Evolutionary conservation across 2,329 filamentous ascomycete genomes (phyloP), one percentile per base, ranked within the genome.

Genomic region (Penicillium sp.): DNA sequence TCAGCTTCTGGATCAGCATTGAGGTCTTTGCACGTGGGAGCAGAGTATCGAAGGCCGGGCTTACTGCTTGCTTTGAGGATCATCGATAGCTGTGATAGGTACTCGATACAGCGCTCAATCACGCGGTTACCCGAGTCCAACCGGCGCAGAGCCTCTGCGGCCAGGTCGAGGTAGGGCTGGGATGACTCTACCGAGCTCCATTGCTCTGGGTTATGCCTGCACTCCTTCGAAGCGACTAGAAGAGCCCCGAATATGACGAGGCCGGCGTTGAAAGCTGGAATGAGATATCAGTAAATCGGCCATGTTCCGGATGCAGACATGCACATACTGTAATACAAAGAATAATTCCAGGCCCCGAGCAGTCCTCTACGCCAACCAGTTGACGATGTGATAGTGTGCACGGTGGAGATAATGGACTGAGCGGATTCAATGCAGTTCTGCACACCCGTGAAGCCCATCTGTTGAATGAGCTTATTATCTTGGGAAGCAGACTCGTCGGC

Each of bases 191-290:
- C 49, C 38, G 41, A 31, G 39, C 24, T 22, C 44, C 39, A 51
- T 45, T 47, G 46, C 43, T 20, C 40, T 41, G 28, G 47, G 30
- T 40, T 55, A 49, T 41, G 28, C 46, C 46, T 46, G 51, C 39
- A 16, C 16, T 52, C 48, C 27, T 54, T 51, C 8, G 41, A 51
- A 10, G 42, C 63, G 6, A 55, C 56, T 14, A 69, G 46, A 13
- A 69, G 55, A 13, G 58, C 55, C 7, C 65, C 66, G 41, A 70
- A 68, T 16, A 74, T 63, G 0, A 70, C 64, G 4, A 72, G 63
- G 5, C 64, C 69, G 8, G 67, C 65, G 43, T 71, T 61, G 54
- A 66, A 63, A 27, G 69, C 65, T 71, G 48, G 38, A 40, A 40
- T 22, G 7, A 6, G 14, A 8, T 13, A 14, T 40, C 11, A 40